A percentile compares a stretch with the other conserved stretches of the same genome.
These are phyloP conservation scores for Penicillium parvum DNA, from an alignment of 495 filamentous ascomycete genomes.

Conservation along the genomic window DNA sequence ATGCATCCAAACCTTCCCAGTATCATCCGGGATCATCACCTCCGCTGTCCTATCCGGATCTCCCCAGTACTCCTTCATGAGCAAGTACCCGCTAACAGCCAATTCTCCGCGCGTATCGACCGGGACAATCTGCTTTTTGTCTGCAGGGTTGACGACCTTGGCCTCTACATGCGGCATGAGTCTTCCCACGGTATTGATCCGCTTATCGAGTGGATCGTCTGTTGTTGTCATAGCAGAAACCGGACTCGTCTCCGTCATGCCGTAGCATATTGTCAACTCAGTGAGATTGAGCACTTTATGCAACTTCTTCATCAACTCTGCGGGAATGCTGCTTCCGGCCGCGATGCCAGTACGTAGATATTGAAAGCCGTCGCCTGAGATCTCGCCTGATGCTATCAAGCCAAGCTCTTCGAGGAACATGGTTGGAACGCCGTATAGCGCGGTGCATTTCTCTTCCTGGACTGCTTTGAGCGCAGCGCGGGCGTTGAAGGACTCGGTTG, in stretches of 20 bases:
- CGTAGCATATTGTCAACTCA: slow-evolving; percentile 93
- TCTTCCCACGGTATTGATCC: slow-evolving; percentile 71
- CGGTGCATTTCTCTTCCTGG: slow-evolving; percentile 72
- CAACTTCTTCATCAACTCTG: slow-evolving; percentile 77
- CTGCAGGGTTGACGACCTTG: slow-evolving; percentile 70
- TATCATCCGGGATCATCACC: slow-evolving; percentile 59
- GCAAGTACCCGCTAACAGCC: slow-evolving; percentile 75
- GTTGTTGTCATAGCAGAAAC: slow-evolving; percentile 88
- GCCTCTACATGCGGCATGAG: slow-evolving; percentile 78
- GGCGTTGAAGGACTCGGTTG: slow-evolving; percentile 83
- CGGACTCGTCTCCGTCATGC: slow-evolving; percentile 97
- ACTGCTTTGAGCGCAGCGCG: slow-evolving; percentile 63
- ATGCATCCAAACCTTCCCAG: slow-evolving; percentile 67
- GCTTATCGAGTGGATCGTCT: slow-evolving; percentile 71
- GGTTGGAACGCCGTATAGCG: slow-evolving; percentile 88
- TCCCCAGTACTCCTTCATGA: slow-evolving; percentile 89
- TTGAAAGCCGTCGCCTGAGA: slow-evolving; percentile 56
- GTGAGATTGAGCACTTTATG: slow-evolving; percentile 72
- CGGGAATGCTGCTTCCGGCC: slow-evolving; percentile 80
- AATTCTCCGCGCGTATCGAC: slow-evolving; percentile 72
- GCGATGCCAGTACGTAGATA: slow-evolving; percentile 83
- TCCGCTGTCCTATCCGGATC: slow-evolving; percentile 65
- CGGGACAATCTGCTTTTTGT: slow-evolving; percentile 55
- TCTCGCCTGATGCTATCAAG: slow-evolving; percentile 54
- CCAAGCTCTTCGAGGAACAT: slow-evolving; percentile 93